Conservation (phyloP, 768 basidiomycete species). For the Podaxis pistillaris region DNA sequence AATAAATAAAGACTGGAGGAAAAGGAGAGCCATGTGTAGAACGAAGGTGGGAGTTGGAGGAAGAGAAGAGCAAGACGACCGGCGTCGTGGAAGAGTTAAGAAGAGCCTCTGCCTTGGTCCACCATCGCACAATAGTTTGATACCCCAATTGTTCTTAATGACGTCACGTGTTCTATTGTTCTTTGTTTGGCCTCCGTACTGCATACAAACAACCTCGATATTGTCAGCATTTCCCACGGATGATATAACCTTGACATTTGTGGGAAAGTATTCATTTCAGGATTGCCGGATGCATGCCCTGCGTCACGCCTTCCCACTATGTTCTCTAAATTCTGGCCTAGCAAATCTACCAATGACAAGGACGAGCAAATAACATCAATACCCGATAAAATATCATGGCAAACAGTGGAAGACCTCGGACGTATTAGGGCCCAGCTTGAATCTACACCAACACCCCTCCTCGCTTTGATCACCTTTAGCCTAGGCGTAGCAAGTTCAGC, state of each 20-base stretch:
- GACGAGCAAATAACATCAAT: background rate
- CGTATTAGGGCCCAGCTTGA: conserved; percentile 21
- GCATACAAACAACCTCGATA: background rate
- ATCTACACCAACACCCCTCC: conserved; percentile 27
- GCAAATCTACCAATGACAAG: background rate
- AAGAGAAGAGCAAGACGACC: conserved; percentile 1
- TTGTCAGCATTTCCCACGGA: background rate
- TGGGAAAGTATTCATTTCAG: background rate
- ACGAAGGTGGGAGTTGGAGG: conserved; percentile 10
- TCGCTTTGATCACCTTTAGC: conserved; percentile 35
- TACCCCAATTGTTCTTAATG: conserved; percentile 2
- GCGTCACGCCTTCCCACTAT: background rate
- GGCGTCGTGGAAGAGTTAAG: conserved; percentile 1
- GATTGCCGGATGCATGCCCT: no score
- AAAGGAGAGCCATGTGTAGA: conserved; percentile 11
- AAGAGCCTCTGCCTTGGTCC: background rate
- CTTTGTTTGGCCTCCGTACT: background rate
- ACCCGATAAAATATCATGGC: background rate
- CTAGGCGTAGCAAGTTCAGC: conserved; percentile 38
- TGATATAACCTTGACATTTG: background rate
- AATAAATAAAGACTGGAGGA: conserved; percentile 11
- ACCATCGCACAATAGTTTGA: background rate
- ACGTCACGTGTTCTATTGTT: conserved; percentile 6
- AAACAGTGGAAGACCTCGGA: background rate
- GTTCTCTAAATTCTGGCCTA: conserved; percentile 12